Percentiles rank a stretch among this genome's conserved stretches.
phyloP scores from a whole-genome alignment of 2,329 filamentous ascomycete species.

The Polytolypa hystricis region DNA sequence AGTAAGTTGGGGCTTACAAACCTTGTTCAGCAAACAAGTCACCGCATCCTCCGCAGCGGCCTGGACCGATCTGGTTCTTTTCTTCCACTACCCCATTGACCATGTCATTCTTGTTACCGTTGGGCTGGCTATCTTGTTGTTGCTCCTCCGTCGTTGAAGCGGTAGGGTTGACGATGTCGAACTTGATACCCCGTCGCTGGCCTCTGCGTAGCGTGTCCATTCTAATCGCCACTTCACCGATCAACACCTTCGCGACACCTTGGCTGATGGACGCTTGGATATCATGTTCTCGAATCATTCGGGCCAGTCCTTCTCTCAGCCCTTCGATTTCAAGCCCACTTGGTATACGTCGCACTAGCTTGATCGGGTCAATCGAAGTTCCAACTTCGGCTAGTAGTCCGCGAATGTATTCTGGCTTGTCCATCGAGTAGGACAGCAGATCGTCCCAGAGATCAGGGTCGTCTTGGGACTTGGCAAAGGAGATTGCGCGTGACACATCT shows the following conservation, averaged over 20 bases:
- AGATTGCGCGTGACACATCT: conserved; percentile 84
- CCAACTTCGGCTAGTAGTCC: conserved; percentile 88
- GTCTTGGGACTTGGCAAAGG: conserved; percentile 86
- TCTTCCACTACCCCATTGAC: conserved; percentile 9
- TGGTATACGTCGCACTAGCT: conserved; percentile 78
- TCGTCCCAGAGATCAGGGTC: conserved; percentile 93
- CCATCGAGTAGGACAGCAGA: conserved; percentile 90
- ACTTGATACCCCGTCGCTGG: conserved; percentile 77
- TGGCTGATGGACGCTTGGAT: conserved; percentile 87
- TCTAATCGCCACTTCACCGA: conserved; percentile 73
- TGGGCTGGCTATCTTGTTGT: background rate
- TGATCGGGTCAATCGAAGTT: conserved; percentile 85
- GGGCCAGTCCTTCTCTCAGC: conserved; percentile 72
- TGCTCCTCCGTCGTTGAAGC: conserved; percentile 1
- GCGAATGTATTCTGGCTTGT: conserved; percentile 89
- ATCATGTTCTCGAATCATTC: conserved; percentile 91
- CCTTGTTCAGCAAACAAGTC: conserved; percentile 28
- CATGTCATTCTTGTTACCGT: background rate
- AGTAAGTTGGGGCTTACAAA: too few relatives aligned
- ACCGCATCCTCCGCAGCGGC: conserved; percentile 30
- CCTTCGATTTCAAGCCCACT: conserved; percentile 89
- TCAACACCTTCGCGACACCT: conserved; percentile 75
- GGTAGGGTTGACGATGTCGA: conserved; percentile 51
- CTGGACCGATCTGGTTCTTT: conserved; percentile 9
- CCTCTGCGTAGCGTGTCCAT: conserved; percentile 72